Conservation (phyloP, 2,329 filamentous ascomycete species). For the Albophoma yamanashiensis region DNA sequence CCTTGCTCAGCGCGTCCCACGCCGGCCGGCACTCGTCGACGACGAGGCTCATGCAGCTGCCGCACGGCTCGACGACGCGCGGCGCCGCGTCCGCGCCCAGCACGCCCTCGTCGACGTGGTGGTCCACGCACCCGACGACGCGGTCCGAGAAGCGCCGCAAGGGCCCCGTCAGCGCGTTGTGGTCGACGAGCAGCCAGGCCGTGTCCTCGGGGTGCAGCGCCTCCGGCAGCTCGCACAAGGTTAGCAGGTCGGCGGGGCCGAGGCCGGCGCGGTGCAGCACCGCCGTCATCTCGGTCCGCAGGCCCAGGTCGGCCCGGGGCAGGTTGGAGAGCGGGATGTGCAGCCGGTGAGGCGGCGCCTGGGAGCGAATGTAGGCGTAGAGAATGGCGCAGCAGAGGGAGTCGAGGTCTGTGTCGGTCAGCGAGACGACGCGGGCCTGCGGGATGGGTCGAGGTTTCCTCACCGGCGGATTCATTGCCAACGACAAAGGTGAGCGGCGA, state of each 20-base stretch:
- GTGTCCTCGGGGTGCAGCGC: conserved; percentile 41
- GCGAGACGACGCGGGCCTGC: neutral
- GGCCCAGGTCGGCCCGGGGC: conserved; percentile 51
- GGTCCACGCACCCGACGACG: conserved; percentile 62
- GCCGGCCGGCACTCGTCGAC: conserved; percentile 43
- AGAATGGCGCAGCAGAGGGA: conserved; percentile 66
- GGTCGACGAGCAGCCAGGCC: conserved; percentile 67
- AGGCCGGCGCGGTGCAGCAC: conserved; percentile 53
- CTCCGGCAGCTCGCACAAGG: conserved; percentile 37
- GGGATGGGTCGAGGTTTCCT: conserved; percentile 1
- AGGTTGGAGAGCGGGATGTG: conserved; percentile 69
- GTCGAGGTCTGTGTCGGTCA: conserved; percentile 54
- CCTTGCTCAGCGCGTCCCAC: conserved; percentile 43
- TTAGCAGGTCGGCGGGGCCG: conserved; percentile 51
- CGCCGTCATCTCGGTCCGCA: conserved; percentile 64
- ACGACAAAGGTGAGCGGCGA: conserved; percentile 49
- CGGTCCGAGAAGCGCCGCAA: conserved; percentile 40
- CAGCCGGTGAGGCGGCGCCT: conserved; percentile 39
- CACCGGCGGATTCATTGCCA: conserved; percentile 58
- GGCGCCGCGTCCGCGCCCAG: conserved; percentile 38
- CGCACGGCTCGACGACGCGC: conserved; percentile 53
- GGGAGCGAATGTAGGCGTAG: conserved; percentile 62
- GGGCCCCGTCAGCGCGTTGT: conserved; percentile 59
- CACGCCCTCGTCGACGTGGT: conserved; percentile 62
- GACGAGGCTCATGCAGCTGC: conserved; percentile 65